These are phyloP conservation scores for Lenzites betulinus DNA, from an alignment of 768 basidiomycete genomes.

Conservation along the genomic window DNA sequence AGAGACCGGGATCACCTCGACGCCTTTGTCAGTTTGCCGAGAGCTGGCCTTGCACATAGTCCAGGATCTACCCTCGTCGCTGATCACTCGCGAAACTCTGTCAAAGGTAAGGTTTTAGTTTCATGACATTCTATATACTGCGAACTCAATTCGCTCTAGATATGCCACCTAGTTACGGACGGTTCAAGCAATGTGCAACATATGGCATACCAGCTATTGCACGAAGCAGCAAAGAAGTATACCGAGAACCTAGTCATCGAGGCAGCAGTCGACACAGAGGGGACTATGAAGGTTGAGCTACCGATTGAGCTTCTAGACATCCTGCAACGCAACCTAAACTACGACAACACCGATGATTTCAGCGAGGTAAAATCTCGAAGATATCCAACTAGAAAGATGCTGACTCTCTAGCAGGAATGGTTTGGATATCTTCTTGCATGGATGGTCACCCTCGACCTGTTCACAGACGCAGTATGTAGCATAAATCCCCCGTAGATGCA, in stretches of 20 bases:
- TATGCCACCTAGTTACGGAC: conserved; percentile 79
- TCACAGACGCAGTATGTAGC: conserved; percentile 73
- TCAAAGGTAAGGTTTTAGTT: conserved; percentile 51
- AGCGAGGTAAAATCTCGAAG: conserved; percentile 36
- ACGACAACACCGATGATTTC: conserved; percentile 42
- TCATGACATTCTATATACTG: neutral
- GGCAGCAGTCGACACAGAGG: conserved; percentile 76
- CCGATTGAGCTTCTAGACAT: conserved; percentile 69
- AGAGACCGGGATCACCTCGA: conserved; percentile 39
- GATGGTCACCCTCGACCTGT: conserved; percentile 89
- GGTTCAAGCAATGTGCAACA: conserved; percentile 66
- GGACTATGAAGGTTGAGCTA: conserved; percentile 51
- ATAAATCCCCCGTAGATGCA: neutral
- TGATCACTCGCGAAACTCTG: conserved; percentile 66
- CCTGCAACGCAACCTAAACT: conserved; percentile 49
- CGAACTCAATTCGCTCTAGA: conserved; percentile 43
- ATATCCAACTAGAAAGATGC: neutral
- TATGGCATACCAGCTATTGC: conserved; percentile 75
- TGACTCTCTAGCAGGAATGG: conserved; percentile 35
- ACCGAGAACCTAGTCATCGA: conserved; percentile 89
- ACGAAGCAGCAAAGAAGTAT: conserved; percentile 65
- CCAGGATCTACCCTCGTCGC: conserved; percentile 60
- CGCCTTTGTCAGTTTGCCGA: conserved; percentile 66
- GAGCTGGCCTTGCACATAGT: conserved; percentile 71
- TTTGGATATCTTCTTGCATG: conserved; percentile 80